Evolutionary conservation across 2,329 filamentous ascomycete species (phyloP), one percentile per base, ranked within the genome.

Genomic region (Aspergillus tanneri): DNA sequence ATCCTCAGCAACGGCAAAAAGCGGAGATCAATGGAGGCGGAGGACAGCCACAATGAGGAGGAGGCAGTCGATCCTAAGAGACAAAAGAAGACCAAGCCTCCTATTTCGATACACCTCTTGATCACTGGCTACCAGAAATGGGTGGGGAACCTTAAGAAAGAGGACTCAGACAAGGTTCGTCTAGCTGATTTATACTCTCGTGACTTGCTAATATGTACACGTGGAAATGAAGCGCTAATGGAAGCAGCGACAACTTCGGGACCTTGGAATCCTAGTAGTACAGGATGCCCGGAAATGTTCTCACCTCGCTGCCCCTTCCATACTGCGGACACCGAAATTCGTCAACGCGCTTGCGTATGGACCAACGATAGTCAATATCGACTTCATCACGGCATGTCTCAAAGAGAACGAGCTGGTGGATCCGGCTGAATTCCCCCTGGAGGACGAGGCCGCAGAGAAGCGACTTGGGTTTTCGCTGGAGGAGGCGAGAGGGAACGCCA

Each of bases 251-350:
- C 87, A 87, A 72, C 78, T 99, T 46, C 87, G 91, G 51, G 83
- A 87, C 37, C 74, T 97, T 27, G 93, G 93, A 6, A 88, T 99
- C 47, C 78, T 84, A 57, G 82, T 96, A 18, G 86, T 89, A 4
- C 79, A 86, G 58, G 88, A 96, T 62, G 83, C 84, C 21, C 80
- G 82, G 39, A 79, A 82, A 36, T 93, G 89, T 65, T 88, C 92
- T 60, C 88, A 95, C 65, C 81, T 99, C 9, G 90, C 90, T 25
- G 92, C 92, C 3, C 93, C 92, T 1, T 81, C 84, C 34, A 83
- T 97, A 52, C 82, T 96, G 25, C 86, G 93, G 28, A 99, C 93
- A 0, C 84, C 89, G 66, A 99, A 99, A 65, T 99, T 99, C 65
- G 84, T 97, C 41, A 87, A 86, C 52, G 90, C 90, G 10, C 74